Evolutionary conservation across 1,284 basidiomycete species (phyloP), one percentile per base, ranked within the genome.

Genomic region (Rhizoctonia solani): DNA sequence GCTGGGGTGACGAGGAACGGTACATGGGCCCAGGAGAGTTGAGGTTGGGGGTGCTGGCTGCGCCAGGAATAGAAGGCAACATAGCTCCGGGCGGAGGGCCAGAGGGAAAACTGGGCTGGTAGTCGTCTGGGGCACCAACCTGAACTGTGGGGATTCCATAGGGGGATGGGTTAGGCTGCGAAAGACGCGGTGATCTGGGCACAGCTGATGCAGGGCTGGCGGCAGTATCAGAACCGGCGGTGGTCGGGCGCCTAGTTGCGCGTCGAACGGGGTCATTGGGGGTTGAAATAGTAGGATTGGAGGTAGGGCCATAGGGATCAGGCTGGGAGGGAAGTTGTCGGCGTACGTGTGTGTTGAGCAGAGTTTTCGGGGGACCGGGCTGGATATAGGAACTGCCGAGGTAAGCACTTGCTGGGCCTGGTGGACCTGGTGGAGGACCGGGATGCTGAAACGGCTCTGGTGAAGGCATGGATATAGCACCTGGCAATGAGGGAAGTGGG

Each of bases 11-110:
- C 14, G 56, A 29, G n/a, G 46, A 19, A 1, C 42, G 30, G n/a
- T 47, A 61, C 16, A 29, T 21, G 44, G n/a, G n/a, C n/a, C n/a
- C n/a, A n/a, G 56, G 32, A 2, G 42, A 30, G 42, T 27, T 34
- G n/a, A 50, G 5, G 23, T 19, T 52, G 44, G 44, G 14, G 34
- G 23, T 29, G 55, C 25, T 25, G 21, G 27, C 30, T 3, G 54
- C 37, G 2, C 56, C 56, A 14, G 56, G 56, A 23, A 39, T 61
- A 23, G 56, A 32, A 34, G 56, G 56, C 56, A 61, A 34, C 56
- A 61, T 61, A 16, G 56, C 56, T 6, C 56, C 56, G n/a, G 56
- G 56, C 25, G 56, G 56, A 49, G 56, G 56, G 21, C 56, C 56
- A 27, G 5, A 27, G 25, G 46, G 56, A 37, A 34, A 61, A 19